Evolutionary conservation across 371 early-diverging fungal genomes (phyloP), one percentile per base, ranked within the genome.

Genomic region (Rhizopus microsporus): DNA sequence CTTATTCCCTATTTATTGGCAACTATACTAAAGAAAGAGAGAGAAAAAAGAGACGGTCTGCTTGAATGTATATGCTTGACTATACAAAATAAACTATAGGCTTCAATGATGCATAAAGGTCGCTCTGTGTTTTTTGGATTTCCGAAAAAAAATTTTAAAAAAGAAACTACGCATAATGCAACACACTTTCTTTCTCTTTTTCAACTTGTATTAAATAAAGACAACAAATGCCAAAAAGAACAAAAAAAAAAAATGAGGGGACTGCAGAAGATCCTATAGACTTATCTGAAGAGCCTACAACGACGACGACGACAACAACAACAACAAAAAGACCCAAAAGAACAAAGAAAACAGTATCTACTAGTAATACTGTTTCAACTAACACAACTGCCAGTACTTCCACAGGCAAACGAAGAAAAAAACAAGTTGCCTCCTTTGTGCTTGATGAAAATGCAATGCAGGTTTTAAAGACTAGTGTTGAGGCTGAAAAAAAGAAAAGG

Each of bases 241-340:
- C 7, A 37, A 37, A 6, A 37, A 37, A 2, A 10, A 1, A 0
- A 37, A 13, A 13, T 10, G 38, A 7, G 2, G 38, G 38, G 7
- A 37, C 38, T 10, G 13, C 7, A 13, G 6, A 37, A 10, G 38
- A 37, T 5, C 38, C 38, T 37, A 37, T 37, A 10, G 38, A 37
- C 13, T 10, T 37, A 37, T 10, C 38, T 10, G 38, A 37, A 7
- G 38, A 13, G 6, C 5, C 38, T 37, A 37, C 38, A 3, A 37
- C 7, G 38, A 37, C 7, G 38, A 7, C 38, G 7, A 37, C 7
- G 12, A 12, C 12, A 37, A 12, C 37, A 37, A 37, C 7, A 37
- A 37, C 42, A 57, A 40, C 33, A 57, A 50, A 51, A 35, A 31
- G 29, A 23, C 7, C 39, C 9, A 38, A 13, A 15, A 57, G 44